A percentile compares a stretch with the other conserved stretches of the same genome.
Conservation (phyloP, 225 moss, liverwort and hornwort species). For the Rhytidiadelphus loreus region DNA sequence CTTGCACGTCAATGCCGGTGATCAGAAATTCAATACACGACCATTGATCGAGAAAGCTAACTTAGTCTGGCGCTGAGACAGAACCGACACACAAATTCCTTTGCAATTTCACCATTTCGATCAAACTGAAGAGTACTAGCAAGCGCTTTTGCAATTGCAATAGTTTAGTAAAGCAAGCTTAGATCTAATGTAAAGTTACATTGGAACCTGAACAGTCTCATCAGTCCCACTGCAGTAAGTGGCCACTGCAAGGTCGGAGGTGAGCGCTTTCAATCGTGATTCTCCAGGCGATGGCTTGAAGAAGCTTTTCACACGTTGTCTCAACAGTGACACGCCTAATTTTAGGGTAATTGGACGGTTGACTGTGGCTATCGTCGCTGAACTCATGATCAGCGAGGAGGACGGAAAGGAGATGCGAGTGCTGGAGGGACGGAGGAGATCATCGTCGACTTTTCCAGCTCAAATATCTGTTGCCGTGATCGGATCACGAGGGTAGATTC, state of each 20-base stretch:
- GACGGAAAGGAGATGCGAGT: not conserved
- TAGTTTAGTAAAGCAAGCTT: not conserved
- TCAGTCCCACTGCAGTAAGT: not conserved
- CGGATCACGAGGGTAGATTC: slow-evolving; percentile 6
- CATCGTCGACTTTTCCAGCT: not conserved
- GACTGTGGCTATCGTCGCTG: not conserved
- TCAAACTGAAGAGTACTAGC: not conserved
- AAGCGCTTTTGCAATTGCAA: not conserved
- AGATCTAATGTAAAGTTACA: not conserved
- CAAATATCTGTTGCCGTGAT: not conserved
- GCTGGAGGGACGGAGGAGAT: not conserved
- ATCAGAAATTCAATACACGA: not conserved
- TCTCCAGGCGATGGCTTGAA: not conserved
- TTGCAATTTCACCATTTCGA: not conserved
- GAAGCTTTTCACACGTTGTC: not conserved
- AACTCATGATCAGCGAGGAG: not conserved
- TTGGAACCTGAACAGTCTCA: not conserved
- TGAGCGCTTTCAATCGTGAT: not conserved
- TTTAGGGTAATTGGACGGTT: not conserved
- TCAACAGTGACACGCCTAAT: not conserved
- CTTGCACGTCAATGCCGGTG: not conserved
- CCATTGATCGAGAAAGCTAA: not conserved
- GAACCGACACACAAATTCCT: not conserved
- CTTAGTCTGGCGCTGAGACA: not conserved
- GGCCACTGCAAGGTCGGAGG: not conserved